Conservation (phyloP, 2,329 filamentous ascomycete genomes). For the Calonectria pteridis region DNA sequence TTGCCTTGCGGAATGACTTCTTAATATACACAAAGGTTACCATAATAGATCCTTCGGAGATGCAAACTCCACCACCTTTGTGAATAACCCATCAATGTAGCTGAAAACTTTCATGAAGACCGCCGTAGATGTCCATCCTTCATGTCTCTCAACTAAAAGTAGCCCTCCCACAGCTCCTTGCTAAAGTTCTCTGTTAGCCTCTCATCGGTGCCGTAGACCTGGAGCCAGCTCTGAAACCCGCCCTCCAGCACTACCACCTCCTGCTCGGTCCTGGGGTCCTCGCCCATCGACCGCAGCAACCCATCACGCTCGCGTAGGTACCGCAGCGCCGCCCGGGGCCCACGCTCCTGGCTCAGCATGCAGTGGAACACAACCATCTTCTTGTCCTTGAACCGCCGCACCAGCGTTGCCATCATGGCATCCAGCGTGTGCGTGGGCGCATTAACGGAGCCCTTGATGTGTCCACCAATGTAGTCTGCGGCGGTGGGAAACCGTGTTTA, state of each 20-base stretch:
- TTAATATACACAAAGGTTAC: background rate
- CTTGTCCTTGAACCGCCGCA: constrained; percentile 81
- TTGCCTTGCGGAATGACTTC: background rate
- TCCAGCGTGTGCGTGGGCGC: constrained; percentile 81
- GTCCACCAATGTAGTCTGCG: constrained; percentile 88
- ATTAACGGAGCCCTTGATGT: constrained; percentile 84
- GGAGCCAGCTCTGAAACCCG: constrained; percentile 92
- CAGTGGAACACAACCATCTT: constrained; percentile 95
- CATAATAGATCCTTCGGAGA: background rate
- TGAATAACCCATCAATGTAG: background rate
- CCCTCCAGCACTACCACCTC: constrained; percentile 84
- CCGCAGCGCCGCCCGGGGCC: constrained; percentile 83
- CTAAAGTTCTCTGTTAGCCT: constrained; percentile 85
- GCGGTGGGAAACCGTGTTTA: background rate
- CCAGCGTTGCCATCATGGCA: constrained; percentile 82
- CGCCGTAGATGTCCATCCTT: background rate
- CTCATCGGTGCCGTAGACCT: constrained; percentile 82
- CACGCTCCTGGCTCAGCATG: constrained; percentile 89
- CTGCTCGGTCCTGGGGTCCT: constrained; percentile 63
- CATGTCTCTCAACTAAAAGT: constrained; percentile 42
- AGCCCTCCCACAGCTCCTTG: constrained; percentile 85
- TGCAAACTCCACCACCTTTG: background rate
- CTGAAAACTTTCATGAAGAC: background rate
- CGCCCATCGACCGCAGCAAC: constrained; percentile 48
- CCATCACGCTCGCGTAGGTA: constrained; percentile 81